Conservation (phyloP, 495 filamentous ascomycete genomes). For the Astrothelium macrocarpum region DNA sequence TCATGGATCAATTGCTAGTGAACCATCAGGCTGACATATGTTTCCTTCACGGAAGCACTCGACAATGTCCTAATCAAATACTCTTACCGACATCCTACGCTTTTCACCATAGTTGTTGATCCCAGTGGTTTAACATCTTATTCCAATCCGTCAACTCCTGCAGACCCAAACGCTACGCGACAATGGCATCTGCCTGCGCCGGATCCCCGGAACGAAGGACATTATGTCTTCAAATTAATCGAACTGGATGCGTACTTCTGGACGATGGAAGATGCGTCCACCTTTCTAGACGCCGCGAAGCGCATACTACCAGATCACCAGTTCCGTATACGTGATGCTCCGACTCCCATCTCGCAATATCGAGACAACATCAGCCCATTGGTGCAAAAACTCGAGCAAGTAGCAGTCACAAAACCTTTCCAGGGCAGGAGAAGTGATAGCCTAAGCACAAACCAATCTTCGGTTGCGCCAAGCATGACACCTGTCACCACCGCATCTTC, state of each 20-base stretch:
- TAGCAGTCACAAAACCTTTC: slow-evolving; percentile 54
- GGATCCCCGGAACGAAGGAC: slow-evolving; percentile 58
- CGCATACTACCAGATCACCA: slow-evolving; percentile 52
- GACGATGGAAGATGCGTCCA: slow-evolving; percentile 61
- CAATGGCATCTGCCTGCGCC: slow-evolving; percentile 73
- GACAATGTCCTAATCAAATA: slow-evolving; percentile 56
- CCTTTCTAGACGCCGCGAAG: slow-evolving; percentile 58
- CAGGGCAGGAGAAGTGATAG: slow-evolving; percentile 24
- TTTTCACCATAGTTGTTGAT: slow-evolving; percentile 68
- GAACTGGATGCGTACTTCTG: slow-evolving; percentile 88
- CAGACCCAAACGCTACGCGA: slow-evolving; percentile 30
- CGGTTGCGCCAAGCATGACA: slow-evolving; percentile 31
- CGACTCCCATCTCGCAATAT: slow-evolving; percentile 34
- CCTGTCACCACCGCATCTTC: slow-evolving; percentile 33
- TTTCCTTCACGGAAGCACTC: slow-evolving; percentile 38
- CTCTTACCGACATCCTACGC: slow-evolving; percentile 66
- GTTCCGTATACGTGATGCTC: slow-evolving; percentile 47
- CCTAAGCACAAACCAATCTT: slow-evolving; percentile 31
- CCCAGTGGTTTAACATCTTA: slow-evolving; percentile 27
- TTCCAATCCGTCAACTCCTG: not conserved
- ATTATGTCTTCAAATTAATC: slow-evolving; percentile 66
- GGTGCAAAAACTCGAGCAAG: slow-evolving; percentile 74
- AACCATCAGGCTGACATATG: slow-evolving; percentile 15
- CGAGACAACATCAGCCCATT: slow-evolving; percentile 59
- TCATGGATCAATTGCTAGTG: not conserved